Evolutionary conservation across 2,329 filamentous ascomycete genomes (phyloP).

Genomic region (Esteya vermicola): DNA sequence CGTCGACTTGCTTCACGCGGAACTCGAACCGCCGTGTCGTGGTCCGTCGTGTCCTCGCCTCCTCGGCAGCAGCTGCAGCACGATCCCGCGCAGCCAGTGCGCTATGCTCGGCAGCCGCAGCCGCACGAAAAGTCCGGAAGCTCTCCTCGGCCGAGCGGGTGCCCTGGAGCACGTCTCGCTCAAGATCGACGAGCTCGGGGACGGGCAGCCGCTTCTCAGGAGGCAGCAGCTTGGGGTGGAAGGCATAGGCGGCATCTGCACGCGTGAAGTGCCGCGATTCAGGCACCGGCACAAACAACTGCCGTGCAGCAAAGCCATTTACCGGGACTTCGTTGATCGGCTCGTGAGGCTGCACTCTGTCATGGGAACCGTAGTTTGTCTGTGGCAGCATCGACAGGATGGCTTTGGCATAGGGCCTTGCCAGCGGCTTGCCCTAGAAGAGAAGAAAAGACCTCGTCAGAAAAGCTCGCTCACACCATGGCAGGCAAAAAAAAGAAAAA

Average conservation of each 20-base stretch:
- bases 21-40: conserved; percentile 40
- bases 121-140: conserved; percentile 18
- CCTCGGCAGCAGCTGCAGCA: conserved; percentile 21
- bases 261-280: conserved; percentile 51
- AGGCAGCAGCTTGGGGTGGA: conserved; percentile 44
- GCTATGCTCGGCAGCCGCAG: conserved; percentile 12
- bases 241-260: conserved; percentile 50
- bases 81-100: conserved; percentile 11
- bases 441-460: not conserved
- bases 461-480: not conserved
- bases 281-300: conserved; percentile 49
- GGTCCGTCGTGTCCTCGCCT: conserved; percentile 27
- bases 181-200: conserved; percentile 43
- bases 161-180: conserved; percentile 30
- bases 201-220: conserved; percentile 48
- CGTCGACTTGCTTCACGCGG: conserved; percentile 44
- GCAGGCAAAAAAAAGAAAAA: conserved; percentile 3
- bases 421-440: conserved; percentile 58
- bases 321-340: conserved; percentile 50
- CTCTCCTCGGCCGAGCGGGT: conserved; percentile 9
- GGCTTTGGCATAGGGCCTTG: conserved; percentile 61
- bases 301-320: conserved; percentile 46
- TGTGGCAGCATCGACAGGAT: conserved; percentile 69
- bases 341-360: conserved; percentile 36
- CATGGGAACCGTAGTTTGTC: conserved; percentile 40